Evolutionary conservation across 1,284 basidiomycete species (phyloP).

Genomic region (Ustilago shanxiensis): DNA sequence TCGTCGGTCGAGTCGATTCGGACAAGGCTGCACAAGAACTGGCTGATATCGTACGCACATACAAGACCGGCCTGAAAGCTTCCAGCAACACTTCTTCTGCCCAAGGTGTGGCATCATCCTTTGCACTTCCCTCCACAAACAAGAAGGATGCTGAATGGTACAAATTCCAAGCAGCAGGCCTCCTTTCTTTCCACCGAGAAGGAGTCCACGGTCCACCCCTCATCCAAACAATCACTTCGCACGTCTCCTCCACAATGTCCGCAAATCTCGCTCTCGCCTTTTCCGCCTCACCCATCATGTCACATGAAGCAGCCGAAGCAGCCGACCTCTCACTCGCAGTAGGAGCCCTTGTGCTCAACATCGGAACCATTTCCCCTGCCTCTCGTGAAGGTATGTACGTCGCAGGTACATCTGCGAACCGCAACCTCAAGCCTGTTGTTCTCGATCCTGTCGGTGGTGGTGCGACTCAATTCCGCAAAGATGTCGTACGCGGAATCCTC

Average conservation of each 20-base stretch:
- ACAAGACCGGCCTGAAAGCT: constrained; percentile 57
- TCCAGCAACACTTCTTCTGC: constrained; percentile 21
- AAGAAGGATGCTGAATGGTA: constrained; percentile 27
- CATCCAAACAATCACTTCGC: constrained; percentile 83
- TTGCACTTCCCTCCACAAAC: constrained; percentile 11
- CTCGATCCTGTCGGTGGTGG: constrained; percentile 96
- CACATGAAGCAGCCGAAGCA: constrained; percentile 78
- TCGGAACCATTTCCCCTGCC: constrained; percentile 83
- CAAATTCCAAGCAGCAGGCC: constrained; percentile 20
- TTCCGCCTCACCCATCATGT: constrained; percentile 92
- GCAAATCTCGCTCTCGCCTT: constrained; percentile 91
- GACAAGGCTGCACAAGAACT: constrained; percentile 74
- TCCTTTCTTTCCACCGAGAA: constrained; percentile 45
- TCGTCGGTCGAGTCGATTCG: constrained; percentile 80
- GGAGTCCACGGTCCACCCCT: constrained; percentile 45
- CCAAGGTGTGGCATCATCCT: constrained; percentile 27
- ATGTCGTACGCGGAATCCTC: constrained; percentile 78
- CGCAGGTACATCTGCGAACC: constrained; percentile 75
- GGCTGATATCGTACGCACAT: constrained; percentile 67
- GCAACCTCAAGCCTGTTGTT: constrained; percentile 76
- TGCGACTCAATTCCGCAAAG: constrained; percentile 80
- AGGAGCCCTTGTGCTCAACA: constrained; percentile 85
- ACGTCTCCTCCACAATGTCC: constrained; percentile 88
- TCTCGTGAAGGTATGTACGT: constrained; percentile 80
- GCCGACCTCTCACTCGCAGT: constrained; percentile 80